These are phyloP conservation scores for Strobilomyces dryophilus DNA, from an alignment of 768 basidiomycete genomes.

Conservation along the genomic window DNA sequence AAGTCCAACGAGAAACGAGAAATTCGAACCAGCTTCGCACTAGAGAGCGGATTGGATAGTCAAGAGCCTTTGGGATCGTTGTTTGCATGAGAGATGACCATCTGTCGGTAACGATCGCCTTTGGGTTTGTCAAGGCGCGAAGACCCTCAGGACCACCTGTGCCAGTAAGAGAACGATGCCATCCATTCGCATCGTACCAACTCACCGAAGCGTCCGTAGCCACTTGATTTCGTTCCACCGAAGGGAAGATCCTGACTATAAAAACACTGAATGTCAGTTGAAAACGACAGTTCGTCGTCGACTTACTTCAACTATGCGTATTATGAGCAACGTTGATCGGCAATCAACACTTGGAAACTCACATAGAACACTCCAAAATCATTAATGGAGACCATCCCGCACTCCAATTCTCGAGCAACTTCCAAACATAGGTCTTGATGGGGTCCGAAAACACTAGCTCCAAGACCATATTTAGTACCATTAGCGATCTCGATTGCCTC, in stretches of 20 bases:
- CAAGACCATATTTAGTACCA: conserved; percentile 82
- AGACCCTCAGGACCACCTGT: conserved; percentile 92
- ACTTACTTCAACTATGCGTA: conserved; percentile 60
- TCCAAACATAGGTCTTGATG: conserved; percentile 72
- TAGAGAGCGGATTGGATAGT: conserved; percentile 79
- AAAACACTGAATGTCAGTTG: neutral
- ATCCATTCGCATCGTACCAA: conserved; percentile 2
- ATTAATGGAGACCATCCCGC: conserved; percentile 97
- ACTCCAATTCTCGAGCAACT: conserved; percentile 79
- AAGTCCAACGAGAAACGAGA: neutral
- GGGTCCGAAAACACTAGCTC: conserved; percentile 92
- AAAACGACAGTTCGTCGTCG: conserved; percentile 4
- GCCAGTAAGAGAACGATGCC: conserved; percentile 4
- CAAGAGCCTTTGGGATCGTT: conserved; percentile 76
- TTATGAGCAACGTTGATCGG: conserved; percentile 13
- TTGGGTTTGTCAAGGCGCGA: conserved; percentile 80
- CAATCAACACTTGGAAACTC: conserved; percentile 28
- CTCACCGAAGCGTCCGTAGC: conserved; percentile 90
- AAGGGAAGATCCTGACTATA: conserved; percentile 88
- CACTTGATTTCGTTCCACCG: conserved; percentile 87
- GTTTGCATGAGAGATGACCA: conserved; percentile 85
- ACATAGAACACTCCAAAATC: conserved; percentile 91
- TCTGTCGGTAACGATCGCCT: conserved; percentile 82
- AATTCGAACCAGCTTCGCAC: conserved; percentile 65
- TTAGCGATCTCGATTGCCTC: conserved; percentile 90